Evolutionary conservation across 176 grass and related monocot species (phyloP).

Genomic region (Puccinellia tenuiflora): DNA sequence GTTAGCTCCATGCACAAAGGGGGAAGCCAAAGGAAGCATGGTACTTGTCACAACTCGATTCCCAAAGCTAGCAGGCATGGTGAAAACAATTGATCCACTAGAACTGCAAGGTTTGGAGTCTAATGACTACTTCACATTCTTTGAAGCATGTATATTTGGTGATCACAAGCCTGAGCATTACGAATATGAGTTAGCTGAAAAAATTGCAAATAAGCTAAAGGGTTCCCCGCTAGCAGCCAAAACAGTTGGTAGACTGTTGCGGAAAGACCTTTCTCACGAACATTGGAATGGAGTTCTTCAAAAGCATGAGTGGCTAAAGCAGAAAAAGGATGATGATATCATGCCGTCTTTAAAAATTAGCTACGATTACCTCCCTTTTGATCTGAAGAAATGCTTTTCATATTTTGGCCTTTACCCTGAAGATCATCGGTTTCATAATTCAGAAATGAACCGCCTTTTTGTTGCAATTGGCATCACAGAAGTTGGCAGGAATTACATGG

Average conservation of each 20-base stretch:
- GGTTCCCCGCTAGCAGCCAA: neutral
- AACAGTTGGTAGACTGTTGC: neutral
- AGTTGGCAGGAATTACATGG: neutral
- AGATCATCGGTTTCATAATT: neutral
- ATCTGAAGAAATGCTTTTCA: neutral
- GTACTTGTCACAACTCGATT: neutral
- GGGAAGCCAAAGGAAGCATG: neutral
- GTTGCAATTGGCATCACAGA: neutral
- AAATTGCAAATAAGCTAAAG: neutral
- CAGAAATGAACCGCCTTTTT: neutral
- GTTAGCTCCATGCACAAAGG: neutral
- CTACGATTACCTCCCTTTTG: neutral
- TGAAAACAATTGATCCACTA: neutral
- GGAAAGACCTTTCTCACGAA: neutral
- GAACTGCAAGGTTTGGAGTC: neutral
- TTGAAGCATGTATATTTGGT: neutral
- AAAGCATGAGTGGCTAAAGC: neutral
- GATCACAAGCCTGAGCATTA: neutral
- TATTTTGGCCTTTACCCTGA: neutral
- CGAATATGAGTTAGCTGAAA: neutral
- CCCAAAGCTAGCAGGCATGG: neutral
- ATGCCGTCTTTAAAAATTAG: neutral
- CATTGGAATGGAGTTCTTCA: neutral
- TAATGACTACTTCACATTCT: neutral
- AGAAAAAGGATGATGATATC: neutral